A percentile compares a stretch with the other conserved stretches of the same genome.
Evolutionary conservation across 352 stramenopile genomes (phyloP).

Genomic region (Phytophthora syringae): DNA sequence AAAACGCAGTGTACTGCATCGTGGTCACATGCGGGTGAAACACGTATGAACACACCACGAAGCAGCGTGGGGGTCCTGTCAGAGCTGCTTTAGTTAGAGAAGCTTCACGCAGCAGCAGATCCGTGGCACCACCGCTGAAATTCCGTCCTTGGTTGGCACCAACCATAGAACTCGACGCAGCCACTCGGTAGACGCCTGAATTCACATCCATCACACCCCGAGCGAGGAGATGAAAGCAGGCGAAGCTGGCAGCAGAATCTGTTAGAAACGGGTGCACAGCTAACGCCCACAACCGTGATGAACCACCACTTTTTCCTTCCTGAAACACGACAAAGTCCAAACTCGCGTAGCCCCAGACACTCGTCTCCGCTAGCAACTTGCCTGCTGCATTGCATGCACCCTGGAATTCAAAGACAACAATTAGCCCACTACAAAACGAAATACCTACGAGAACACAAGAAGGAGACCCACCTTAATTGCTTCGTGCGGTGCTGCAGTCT

Average conservation of each 20-base stretch:
- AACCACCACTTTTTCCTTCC: constrained; percentile 51
- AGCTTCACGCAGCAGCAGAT: constrained; percentile 37
- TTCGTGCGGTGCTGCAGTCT: constrained; percentile 75
- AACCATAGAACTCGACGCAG: constrained; percentile 3
- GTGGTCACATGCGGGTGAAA: constrained; percentile 83
- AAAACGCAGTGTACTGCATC: constrained; percentile 84
- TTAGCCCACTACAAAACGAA: not conserved
- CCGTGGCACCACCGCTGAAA: constrained; percentile 1
- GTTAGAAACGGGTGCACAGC: constrained; percentile 81
- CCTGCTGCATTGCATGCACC: constrained; percentile 27
- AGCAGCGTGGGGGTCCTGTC: constrained; percentile 47
- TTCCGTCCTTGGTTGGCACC: constrained; percentile 1
- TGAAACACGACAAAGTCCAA: constrained; percentile 82
- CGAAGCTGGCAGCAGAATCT: constrained; percentile 76
- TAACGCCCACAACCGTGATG: constrained; percentile 74
- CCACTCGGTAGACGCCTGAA: constrained; percentile 21
- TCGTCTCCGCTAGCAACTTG: constrained; percentile 33
- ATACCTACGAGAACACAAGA: not conserved
- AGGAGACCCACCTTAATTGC: constrained; percentile 55
- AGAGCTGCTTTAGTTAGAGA: constrained; percentile 20
- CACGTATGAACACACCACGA: constrained; percentile 78
- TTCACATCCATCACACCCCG: constrained; percentile 43
- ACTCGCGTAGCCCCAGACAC: constrained; percentile 83
- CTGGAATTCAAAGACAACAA: constrained; percentile 8
- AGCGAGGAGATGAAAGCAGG: constrained; percentile 71